Evolutionary conservation across 495 filamentous ascomycete species (phyloP).

Genomic region (Aspergillus biplanus): DNA sequence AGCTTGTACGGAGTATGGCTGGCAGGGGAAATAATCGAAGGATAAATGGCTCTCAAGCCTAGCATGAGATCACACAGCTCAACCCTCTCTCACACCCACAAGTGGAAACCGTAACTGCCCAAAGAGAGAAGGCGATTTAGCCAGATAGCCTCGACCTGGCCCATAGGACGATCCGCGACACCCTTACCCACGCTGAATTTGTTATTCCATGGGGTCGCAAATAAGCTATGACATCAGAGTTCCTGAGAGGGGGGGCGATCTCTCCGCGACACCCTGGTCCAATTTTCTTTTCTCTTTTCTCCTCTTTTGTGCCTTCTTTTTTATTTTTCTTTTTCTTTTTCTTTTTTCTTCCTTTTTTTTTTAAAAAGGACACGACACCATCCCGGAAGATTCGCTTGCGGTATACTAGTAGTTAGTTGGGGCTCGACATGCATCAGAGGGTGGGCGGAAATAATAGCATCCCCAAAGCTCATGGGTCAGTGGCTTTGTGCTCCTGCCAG

Average conservation of each 20-base stretch:
- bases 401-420: slow-evolving; percentile 1
- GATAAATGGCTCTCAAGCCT: neutral
- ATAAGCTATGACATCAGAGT: slow-evolving; percentile 25
- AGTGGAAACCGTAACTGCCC: neutral
- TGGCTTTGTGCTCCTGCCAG: slow-evolving; percentile 22
- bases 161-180: slow-evolving; percentile 1
- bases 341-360: too few species aligned
- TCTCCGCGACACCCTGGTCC: neutral
- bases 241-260: slow-evolving; percentile 7
- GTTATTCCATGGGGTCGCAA: neutral
- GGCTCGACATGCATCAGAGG: slow-evolving; percentile 15
- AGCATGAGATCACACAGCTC: slow-evolving; percentile 3
- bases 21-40: neutral
- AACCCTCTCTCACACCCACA: neutral
- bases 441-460: slow-evolving; percentile 31
- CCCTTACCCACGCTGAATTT: slow-evolving; percentile 7
- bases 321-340: too few species aligned
- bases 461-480: slow-evolving; percentile 29
- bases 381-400: slow-evolving; percentile 6
- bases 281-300: too few species aligned
- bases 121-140: neutral
- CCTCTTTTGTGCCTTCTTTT: too few species aligned
- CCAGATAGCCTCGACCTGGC: slow-evolving; percentile 1
- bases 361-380: slow-evolving; percentile 2
- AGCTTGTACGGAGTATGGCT: neutral